Conservation (phyloP, 2,329 filamentous ascomycete genomes). For the Sporothrix pseudoabietina region DNA sequence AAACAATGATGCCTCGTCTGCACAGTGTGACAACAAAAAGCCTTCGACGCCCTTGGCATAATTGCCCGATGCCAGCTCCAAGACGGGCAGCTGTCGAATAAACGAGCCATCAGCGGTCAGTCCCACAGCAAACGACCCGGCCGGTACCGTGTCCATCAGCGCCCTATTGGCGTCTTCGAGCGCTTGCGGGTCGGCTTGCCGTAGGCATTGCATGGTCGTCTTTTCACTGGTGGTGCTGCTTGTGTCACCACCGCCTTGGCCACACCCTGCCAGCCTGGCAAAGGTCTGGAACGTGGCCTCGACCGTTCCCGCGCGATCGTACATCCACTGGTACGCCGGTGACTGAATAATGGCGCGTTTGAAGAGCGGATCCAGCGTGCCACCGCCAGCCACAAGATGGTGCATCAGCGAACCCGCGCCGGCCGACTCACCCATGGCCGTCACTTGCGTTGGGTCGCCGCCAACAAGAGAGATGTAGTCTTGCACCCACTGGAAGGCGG, state of each 20-base stretch:
- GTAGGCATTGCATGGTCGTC: conserved; percentile 38
- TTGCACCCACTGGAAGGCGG: conserved; percentile 53
- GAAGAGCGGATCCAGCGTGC: conserved; percentile 50
- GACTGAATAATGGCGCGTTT: conserved; percentile 41
- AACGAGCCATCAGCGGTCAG: conserved; percentile 41
- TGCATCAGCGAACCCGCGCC: conserved; percentile 55
- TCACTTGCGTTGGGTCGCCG: conserved; percentile 51
- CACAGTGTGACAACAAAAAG: conserved; percentile 40
- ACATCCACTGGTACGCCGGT: conserved; percentile 43
- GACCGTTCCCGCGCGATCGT: conserved; percentile 40
- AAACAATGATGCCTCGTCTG: conserved; percentile 40
- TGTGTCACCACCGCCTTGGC: conserved; percentile 34
- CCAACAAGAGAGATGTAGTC: conserved; percentile 50
- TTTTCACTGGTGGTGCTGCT: not conserved
- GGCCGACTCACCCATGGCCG: conserved; percentile 54
- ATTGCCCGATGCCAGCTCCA: conserved; percentile 40
- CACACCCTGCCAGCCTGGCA: conserved; percentile 41
- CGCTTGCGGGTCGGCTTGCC: conserved; percentile 35
- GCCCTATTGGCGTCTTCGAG: conserved; percentile 39
- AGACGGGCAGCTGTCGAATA: conserved; percentile 41
- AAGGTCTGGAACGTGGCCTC: conserved; percentile 42
- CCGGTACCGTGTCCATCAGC: conserved; percentile 37
- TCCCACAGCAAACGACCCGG: conserved; percentile 41
- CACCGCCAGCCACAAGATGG: conserved; percentile 51
- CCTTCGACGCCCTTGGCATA: conserved; percentile 39